A percentile compares a stretch with the other conserved stretches of the same genome.
phyloP scores from a whole-genome alignment of 148 eudicot genomes.

The Bassia scoparia region DNA sequence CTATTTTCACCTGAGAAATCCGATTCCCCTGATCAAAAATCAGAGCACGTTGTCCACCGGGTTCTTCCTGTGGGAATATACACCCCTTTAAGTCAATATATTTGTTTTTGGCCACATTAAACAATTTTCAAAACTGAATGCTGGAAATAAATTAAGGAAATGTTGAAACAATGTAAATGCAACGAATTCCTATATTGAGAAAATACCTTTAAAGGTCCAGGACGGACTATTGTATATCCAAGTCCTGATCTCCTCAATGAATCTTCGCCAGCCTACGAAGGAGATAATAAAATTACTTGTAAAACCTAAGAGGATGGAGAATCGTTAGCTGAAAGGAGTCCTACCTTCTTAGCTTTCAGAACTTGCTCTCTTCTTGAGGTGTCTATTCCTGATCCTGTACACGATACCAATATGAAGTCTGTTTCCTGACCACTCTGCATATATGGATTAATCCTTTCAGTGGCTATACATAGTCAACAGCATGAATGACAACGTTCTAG shows the following conservation, averaged over 20 bases:
- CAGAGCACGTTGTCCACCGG: conserved; percentile 98
- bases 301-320: neutral
- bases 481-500: neutral
- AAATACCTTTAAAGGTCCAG: conserved; percentile 82
- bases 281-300: neutral
- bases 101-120: neutral
- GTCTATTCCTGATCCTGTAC: conserved; percentile 88
- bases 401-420: conserved; percentile 89
- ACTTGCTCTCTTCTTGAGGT: conserved; percentile 80
- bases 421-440: conserved; percentile 96
- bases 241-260: conserved; percentile 88
- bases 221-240: conserved; percentile 94
- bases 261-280: conserved; percentile 86
- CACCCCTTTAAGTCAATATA: neutral
- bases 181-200: neutral
- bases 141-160: neutral
- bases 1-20: conserved; percentile 76
- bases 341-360: conserved; percentile 82
- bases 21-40: conserved; percentile 97
- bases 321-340: neutral
- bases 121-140: neutral
- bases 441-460: conserved; percentile 7
- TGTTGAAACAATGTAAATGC: neutral
- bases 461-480: neutral
- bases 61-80: conserved; percentile 67